phyloP scores from a whole-genome alignment of 441 rosid species.

The Adansonia gregorii region DNA sequence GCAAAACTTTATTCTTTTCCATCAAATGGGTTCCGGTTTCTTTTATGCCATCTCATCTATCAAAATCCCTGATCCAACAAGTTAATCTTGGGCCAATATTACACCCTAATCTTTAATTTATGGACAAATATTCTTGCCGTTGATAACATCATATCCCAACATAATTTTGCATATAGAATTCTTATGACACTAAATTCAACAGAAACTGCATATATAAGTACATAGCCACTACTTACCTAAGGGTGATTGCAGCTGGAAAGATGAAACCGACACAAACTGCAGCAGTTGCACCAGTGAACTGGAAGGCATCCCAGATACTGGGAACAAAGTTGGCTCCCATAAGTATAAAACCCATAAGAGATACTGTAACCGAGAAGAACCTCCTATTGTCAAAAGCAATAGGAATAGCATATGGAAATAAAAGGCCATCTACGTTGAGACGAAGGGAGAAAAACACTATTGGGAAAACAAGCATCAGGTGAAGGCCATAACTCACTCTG shows the following conservation, averaged over 20 bases:
- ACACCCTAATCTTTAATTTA: neutral
- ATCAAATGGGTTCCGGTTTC: neutral
- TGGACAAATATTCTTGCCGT: neutral
- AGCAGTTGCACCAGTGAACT: conserved; percentile 14
- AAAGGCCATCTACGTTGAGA: neutral
- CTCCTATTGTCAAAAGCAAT: neutral
- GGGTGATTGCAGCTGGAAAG: neutral
- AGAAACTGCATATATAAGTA: neutral
- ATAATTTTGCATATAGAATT: too few relatives aligned
- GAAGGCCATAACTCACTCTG: neutral
- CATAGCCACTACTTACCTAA: neutral
- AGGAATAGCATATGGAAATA: neutral
- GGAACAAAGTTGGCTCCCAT: neutral
- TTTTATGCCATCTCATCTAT: neutral
- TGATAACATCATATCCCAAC: neutral
- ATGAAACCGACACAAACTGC: conserved; percentile 5
- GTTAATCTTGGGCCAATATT: neutral
- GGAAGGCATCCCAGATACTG: conserved; percentile 12
- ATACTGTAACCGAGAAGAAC: neutral
- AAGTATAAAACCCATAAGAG: too few relatives aligned
- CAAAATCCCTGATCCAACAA: neutral
- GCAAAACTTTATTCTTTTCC: neutral
- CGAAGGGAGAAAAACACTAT: neutral
- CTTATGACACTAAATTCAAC: neutral
- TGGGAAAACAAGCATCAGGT: conserved; percentile 1